Evolutionary conservation across 306 rosid genomes (phyloP), one percentile per base, ranked within the genome.

Genomic region (Echinosophora koreensis): DNA sequence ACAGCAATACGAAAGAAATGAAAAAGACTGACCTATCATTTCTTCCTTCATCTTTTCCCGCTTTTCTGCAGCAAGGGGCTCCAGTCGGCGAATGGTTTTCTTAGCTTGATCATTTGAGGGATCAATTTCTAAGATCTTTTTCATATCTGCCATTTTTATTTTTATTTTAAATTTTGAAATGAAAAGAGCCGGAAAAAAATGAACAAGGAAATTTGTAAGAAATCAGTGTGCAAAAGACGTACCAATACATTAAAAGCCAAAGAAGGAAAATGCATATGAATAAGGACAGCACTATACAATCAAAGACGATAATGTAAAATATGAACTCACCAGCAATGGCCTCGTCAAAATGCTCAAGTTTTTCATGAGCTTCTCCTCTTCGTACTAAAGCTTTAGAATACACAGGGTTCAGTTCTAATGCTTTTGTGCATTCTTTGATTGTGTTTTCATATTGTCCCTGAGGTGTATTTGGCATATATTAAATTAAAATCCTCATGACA

Each of bases 41-140:
- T 94, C 95, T 82, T 90, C 98, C 87, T 92, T 94, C 97, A 94
- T 90, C 86, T 88, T 90, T 82, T 94, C 98, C 78, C 87, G 87
- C 83, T 94, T 94, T 76, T 76, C 90, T 80, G 91, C 97, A 39
- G 97, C 97, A 35, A 92, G 83, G 14, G 98, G 95, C 82, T 89
- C 95, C 50, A 95, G 73, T 17, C 84, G 90, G 10, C 77, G 76
- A 54, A 92, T 88, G 66, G 86, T 2, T 82, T 77, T 92, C 84
- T 62, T 79, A 69, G 97, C 90, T 83, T 90, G 93, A 76, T 86
- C 97, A 77, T 92, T 86, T 71, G 93, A 88, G 56, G 97, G 84
- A 86, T 92, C 98, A 73, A 92, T 80, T 84, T 95, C 97, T 86
- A 89, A 80, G 62, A 87, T 79, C 69, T 84, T 95, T 79, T 90